Conservation (phyloP, 176 grass and related monocot genomes). For the Carex pumila region DNA sequence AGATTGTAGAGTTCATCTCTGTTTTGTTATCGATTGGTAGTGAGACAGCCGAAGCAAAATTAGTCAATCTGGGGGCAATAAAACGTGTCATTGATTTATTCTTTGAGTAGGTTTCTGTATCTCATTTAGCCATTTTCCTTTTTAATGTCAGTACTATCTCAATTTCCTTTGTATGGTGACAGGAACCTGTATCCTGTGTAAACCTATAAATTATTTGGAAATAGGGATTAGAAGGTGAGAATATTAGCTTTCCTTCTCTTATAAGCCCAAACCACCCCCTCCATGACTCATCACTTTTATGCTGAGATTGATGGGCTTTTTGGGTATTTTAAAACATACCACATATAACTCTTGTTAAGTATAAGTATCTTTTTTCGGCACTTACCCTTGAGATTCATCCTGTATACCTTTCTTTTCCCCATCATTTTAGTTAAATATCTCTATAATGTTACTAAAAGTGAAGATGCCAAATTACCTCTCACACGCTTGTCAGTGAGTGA, state of each 20-base stretch:
- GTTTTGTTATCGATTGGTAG: slow-evolving; percentile 89
- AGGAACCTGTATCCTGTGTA: neutral
- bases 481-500: neutral
- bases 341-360: neutral
- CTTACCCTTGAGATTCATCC: neutral
- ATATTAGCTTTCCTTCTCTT: neutral
- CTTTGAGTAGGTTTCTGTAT: slow-evolving; percentile 77
- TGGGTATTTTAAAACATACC: neutral
- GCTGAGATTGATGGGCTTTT: neutral
- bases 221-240: neutral
- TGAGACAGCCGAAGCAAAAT: slow-evolving; percentile 56
- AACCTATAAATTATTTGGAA: neutral
- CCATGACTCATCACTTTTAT: neutral
- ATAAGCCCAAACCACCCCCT: neutral
- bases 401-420: neutral
- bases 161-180: neutral
- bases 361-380: neutral
- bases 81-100: slow-evolving; percentile 70
- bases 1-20: slow-evolving; percentile 98
- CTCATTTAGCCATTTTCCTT: neutral
- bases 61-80: slow-evolving; percentile 74
- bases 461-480: slow-evolving; percentile 6
- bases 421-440: slow-evolving; percentile 18
- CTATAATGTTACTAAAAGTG: slow-evolving; percentile 16
- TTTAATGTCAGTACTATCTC: neutral